Evolutionary conservation across 495 filamentous ascomycete genomes (phyloP).

Genomic region (Monascus purpureus): DNA sequence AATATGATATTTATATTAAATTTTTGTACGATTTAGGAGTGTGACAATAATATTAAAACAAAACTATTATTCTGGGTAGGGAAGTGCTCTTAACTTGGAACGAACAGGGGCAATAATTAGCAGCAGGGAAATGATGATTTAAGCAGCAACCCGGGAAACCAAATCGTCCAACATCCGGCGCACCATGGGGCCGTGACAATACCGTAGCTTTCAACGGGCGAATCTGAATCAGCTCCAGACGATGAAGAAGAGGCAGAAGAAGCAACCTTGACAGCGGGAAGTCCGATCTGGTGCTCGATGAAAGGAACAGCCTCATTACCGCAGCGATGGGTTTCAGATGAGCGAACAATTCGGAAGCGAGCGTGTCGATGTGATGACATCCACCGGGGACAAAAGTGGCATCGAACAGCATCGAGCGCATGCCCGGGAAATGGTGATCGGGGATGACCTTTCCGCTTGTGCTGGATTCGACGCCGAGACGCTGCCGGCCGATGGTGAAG

Average conservation of each 20-base stretch:
- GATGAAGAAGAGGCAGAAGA: no score
- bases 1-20: no score
- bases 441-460: constrained; percentile 41
- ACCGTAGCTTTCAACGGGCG: constrained; percentile 49
- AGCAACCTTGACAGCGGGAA: constrained; percentile 42
- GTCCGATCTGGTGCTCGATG: constrained; percentile 37
- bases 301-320: constrained; percentile 57
- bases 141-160: constrained; percentile 22
- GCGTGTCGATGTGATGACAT: constrained; percentile 40
- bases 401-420: constrained; percentile 80
- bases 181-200: constrained; percentile 46
- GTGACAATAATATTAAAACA: no score
- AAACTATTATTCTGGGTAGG: no score
- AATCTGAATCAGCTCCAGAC: constrained; percentile 20
- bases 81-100: no score
- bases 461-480: constrained; percentile 43
- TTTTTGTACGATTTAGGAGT: no score
- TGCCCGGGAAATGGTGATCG: constrained; percentile 70
- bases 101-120: no score
- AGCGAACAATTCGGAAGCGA: constrained; percentile 70
- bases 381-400: constrained; percentile 71
- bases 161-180: constrained; percentile 47
- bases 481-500: constrained; percentile 48
- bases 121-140: no score
- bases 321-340: constrained; percentile 69